Base-by-base conservation (phyloP, 2,329 filamentous ascomycete genomes). In the Lasiodiplodia citricola region DNA sequence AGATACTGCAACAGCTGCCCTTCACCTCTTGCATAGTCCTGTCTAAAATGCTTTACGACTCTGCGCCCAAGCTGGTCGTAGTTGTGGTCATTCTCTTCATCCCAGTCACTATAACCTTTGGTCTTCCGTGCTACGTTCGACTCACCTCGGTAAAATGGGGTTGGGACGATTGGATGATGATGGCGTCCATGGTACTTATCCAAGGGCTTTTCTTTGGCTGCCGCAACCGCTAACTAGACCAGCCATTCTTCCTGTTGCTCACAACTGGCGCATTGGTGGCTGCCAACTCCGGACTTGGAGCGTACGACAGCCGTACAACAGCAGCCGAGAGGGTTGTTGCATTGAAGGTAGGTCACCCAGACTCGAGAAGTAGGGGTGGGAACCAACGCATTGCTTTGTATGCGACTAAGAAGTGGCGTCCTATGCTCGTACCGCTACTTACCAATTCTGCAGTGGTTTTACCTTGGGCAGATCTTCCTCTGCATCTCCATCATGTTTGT, bases 391-490 rank as follows among this genome's bases (percentile, higher is more conserved):
- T n/a, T n/a, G n/a, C n/a, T n/a, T n/a, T n/a, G n/a, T n/a, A n/a
- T n/a, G n/a, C n/a, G n/a, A n/a, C 28, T 5, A 2, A 52, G 25
- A 21, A 52, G 13, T 50, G 44, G 10, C 16, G 8, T 41, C 16
- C 38, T 41, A 7, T 41, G 38, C 7, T 7, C 38, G 16, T 41
- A 41, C 44, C 68, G 71, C 38, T 14, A 14, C 25, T 50, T 38
- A 63, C 73, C 71, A 38, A 70, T 41, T 18, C 1, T 1, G 7
- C 55, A 78, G 77, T 79, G 74, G 71, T 80, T 79, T 71, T 79
- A 78, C 68, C 73, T 79, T 67, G 79, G 76, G 52, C 75, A 79
- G 57, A 68, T 78, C 56, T 78, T 79, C 65, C 80, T 76, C 60
- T 79, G 77, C 71, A 71, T 75, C 5, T 73, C 77, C 2, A 75